Evolutionary conservation across 2,329 filamentous ascomycete species (phyloP), one percentile per base, ranked within the genome.

Genomic region (Herpomyces periplanetae): DNA sequence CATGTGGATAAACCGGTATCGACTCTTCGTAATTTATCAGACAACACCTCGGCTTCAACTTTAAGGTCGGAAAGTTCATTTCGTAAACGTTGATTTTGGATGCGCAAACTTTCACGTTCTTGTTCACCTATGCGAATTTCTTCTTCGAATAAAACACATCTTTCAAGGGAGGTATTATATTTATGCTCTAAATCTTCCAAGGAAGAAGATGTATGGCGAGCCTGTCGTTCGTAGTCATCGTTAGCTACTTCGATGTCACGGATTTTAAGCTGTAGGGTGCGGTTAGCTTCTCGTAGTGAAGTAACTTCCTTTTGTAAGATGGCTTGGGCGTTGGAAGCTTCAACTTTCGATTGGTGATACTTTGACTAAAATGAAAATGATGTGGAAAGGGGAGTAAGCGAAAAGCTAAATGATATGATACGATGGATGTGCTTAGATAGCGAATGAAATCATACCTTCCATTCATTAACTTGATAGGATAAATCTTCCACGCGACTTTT

Each of bases 161-260:
- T 51, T 42, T 96, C 80, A 29, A 96, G 84, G 3, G 73, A 57
- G 22, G 84, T 55, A 36, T 88, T 91, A 40, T 80, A 88, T 40
- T 91, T 96, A 25, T 65, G 75, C 41, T 96, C 80, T 38, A 96
- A 49, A 34, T 96, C 80, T 41, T 96, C 80, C 25, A 91, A 53
- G 19, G 75, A 88, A 17, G 73, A 88, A 13, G 69, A 73, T 11
- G 75, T 88, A 39, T 88, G 80, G 30, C 80, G 60, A 28, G 80
- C 75, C 42, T 91, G 75, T 27, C 71, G 60, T 44, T 96, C 80
- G 35, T 75, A 88, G 39, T 96, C 80, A 45, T 96, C 80, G 42
- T 91, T 96, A 35, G 66, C 69, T 21, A 96, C 80, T 40, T 96
- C 80, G 30, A 75, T 87, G 37, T 96, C 80, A 28, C 80, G 61